Percentiles rank a stretch among this genome's conserved stretches.
These are phyloP conservation scores for Corymbia maculata DNA, from an alignment of 345 rosid species.

Conservation along the genomic window DNA sequence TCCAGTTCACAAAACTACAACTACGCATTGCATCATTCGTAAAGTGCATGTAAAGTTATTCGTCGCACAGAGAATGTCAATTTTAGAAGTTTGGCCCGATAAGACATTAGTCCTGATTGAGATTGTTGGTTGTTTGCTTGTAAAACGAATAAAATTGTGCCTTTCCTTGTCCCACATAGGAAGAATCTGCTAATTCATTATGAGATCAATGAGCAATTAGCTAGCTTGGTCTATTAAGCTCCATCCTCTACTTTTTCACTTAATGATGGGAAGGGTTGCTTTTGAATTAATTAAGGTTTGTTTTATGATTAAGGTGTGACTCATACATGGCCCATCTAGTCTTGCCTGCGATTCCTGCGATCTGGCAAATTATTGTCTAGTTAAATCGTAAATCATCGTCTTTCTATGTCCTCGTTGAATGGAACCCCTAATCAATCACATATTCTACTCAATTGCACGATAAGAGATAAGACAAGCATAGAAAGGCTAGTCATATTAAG, in stretches of 20 bases:
- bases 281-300: neutral
- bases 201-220: neutral
- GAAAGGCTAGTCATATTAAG: neutral
- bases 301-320: neutral
- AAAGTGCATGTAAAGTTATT: no score
- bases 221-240: neutral
- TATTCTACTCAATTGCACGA: neutral
- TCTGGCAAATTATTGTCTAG: neutral
- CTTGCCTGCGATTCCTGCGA: neutral
- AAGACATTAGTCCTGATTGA: no score
- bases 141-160: no score
- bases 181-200: neutral
- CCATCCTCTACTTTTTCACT: neutral
- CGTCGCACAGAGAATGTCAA: no score
- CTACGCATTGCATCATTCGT: no score
- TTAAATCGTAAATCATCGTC: neutral
- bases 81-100: no score
- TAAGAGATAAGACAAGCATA: neutral
- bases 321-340: neutral
- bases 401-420: neutral
- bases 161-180: no score
- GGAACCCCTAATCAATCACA: neutral
- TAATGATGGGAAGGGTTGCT: neutral
- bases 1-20: no score
- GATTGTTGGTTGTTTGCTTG: no score